These are phyloP conservation scores for Paracoccidioides lutzii DNA, from an alignment of 2,329 filamentous ascomycete genomes.

Conservation along the genomic window DNA sequence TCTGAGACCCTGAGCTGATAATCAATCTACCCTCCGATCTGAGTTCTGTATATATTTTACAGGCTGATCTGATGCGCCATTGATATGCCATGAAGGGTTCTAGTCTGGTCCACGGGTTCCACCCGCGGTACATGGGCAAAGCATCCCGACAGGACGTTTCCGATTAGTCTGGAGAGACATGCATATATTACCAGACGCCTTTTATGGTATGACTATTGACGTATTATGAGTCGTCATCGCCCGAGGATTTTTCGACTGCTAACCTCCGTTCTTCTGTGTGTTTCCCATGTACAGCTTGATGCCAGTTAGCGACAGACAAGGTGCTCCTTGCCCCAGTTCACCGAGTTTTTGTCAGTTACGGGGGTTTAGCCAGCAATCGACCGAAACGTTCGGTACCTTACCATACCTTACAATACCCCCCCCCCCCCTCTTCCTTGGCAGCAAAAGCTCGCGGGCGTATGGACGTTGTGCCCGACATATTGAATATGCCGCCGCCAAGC, in stretches of 20 bases:
- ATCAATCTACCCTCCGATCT: background rate
- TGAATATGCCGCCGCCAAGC: background rate
- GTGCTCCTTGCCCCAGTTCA: background rate
- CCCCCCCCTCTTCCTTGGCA: background rate
- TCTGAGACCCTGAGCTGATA: background rate
- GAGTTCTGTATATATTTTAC: background rate
- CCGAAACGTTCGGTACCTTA: background rate
- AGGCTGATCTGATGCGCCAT: background rate
- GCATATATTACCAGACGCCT: conserved; percentile 1
- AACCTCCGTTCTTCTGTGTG: background rate
- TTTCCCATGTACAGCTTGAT: background rate
- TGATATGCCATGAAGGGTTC: background rate
- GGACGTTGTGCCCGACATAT: background rate
- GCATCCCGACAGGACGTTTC: background rate
- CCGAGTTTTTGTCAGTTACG: background rate
- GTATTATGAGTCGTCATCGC: background rate
- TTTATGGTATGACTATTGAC: conserved; percentile 1
- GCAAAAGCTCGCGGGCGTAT: background rate
- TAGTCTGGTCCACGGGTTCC: background rate
- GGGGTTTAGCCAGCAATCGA: background rate
- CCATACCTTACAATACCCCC: background rate
- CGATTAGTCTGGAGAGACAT: background rate
- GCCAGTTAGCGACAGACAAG: background rate
- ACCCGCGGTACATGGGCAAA: background rate
- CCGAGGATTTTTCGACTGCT: background rate